Percentiles rank a stretch among this genome's conserved stretches.
Conservation (phyloP, 116 monocot species). For the Phalaenopsis hybrid region DNA sequence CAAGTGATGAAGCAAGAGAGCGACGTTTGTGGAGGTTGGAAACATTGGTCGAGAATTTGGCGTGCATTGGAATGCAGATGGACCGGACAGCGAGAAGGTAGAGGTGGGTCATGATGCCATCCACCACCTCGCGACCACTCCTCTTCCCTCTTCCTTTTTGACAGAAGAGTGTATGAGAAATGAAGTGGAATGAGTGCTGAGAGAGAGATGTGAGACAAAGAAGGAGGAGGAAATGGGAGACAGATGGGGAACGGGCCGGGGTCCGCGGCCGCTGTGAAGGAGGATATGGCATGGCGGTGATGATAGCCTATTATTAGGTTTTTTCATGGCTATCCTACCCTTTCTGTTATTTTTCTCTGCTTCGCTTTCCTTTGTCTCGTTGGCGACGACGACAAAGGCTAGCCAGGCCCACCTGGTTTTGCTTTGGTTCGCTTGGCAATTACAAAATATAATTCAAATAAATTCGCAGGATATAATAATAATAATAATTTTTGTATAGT, state of each 20-base stretch:
- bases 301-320: neutral
- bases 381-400: too few relatives aligned
- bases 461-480: too few relatives aligned
- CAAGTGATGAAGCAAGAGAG: neutral
- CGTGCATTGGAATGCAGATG: neutral
- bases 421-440: too few relatives aligned
- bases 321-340: neutral
- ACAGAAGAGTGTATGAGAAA: neutral
- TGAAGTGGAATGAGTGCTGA: neutral
- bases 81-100: neutral
- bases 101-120: constrained; percentile 7
- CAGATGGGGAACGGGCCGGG: neutral
- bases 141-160: neutral
- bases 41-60: neutral
- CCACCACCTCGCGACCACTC: neutral
- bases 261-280: neutral
- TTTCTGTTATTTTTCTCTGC: too few relatives aligned
- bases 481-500: too few relatives aligned
- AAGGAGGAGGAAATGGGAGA: neutral
- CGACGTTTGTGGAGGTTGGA: neutral
- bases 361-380: too few relatives aligned
- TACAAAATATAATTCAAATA: too few relatives aligned
- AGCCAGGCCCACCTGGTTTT: too few relatives aligned
- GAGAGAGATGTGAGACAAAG: neutral
- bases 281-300: neutral